A percentile compares a stretch with the other conserved stretches of the same genome.
Conservation (phyloP, 768 basidiomycete genomes). For the Infundibulicybe gibba region DNA sequence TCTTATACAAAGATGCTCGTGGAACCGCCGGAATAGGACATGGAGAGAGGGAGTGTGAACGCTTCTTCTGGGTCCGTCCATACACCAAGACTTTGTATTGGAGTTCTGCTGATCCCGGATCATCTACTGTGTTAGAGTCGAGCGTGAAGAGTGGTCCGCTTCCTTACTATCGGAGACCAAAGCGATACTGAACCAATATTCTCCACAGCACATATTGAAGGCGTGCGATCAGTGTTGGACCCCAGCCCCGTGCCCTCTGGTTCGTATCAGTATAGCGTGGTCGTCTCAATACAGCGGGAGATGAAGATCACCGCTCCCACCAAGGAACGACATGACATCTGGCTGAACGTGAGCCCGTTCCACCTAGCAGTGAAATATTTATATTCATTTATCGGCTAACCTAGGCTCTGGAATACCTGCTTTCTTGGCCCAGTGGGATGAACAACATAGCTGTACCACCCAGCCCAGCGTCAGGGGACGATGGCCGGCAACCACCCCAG, state of each 20-base stretch:
- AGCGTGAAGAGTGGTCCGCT: slow-evolving; percentile 94
- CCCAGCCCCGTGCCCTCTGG: slow-evolving; percentile 94
- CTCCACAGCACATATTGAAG: slow-evolving; percentile 84
- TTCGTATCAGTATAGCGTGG: slow-evolving; percentile 86
- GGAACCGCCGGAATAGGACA: slow-evolving; percentile 86
- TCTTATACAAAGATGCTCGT: slow-evolving; percentile 95
- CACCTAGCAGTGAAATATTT: slow-evolving; percentile 8
- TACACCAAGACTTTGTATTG: slow-evolving; percentile 98
- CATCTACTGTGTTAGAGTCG: slow-evolving; percentile 82
- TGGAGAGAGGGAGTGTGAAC: slow-evolving; percentile 83
- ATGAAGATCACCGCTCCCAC: slow-evolving; percentile 97
- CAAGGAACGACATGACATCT: slow-evolving; percentile 95
- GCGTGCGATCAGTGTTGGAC: slow-evolving; percentile 88
- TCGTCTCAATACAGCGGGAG: slow-evolving; percentile 91
- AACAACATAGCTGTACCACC: slow-evolving; percentile 32
- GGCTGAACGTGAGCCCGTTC: slow-evolving; percentile 95
- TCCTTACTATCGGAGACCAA: slow-evolving; percentile 1
- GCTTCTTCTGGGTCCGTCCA: slow-evolving; percentile 99
- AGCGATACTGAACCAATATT: slow-evolving; percentile 7
- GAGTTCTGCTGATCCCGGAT: slow-evolving; percentile 93
- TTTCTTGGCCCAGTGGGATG: slow-evolving; percentile 61
- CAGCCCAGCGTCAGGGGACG: slow-evolving; percentile 51
- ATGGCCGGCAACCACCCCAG: slow-evolving; percentile 45
- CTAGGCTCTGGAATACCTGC: slow-evolving; percentile 88
- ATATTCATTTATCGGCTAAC: slow-evolving; percentile 5